Evolutionary conservation across 2,329 filamentous ascomycete species (phyloP).

Genomic region (Fusarium lateritium): DNA sequence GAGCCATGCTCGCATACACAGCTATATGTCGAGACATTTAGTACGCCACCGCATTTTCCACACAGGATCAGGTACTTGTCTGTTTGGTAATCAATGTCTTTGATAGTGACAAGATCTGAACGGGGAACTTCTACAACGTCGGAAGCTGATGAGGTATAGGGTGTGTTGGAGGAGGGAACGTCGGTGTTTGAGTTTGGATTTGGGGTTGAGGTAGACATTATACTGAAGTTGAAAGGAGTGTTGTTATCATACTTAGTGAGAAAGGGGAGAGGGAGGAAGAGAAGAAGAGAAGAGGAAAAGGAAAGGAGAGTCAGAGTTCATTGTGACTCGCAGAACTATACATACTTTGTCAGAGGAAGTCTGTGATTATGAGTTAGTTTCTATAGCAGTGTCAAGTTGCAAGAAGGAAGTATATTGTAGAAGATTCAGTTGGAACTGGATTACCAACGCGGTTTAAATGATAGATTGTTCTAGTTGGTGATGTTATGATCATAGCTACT

Average conservation of each 20-base stretch:
- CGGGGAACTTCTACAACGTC: conserved; percentile 30
- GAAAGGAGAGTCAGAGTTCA: neutral
- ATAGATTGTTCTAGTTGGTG: neutral
- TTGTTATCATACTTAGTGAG: neutral
- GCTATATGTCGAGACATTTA: conserved; percentile 23
- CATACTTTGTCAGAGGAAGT: neutral
- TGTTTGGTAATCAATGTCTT: conserved; percentile 25
- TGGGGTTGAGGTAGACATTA: conserved; percentile 21
- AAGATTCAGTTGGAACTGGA: conserved; percentile 11
- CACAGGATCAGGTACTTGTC: conserved; percentile 23
- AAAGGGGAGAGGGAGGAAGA: neutral
- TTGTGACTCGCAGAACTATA: conserved; percentile 2
- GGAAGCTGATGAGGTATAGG: conserved; percentile 7
- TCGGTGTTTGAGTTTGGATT: neutral
- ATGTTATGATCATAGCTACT: neutral
- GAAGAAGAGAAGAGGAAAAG: neutral
- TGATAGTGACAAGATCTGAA: conserved; percentile 20
- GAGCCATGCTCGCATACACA: conserved; percentile 25
- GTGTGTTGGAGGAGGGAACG: conserved; percentile 1
- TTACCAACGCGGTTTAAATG: neutral
- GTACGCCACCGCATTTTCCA: conserved; percentile 29
- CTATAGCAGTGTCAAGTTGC: neutral
- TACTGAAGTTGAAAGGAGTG: conserved; percentile 4
- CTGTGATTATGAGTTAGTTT: conserved; percentile 5
- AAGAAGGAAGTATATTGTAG: conserved; percentile 7